Evolutionary conservation across 1,284 basidiomycete species (phyloP), one percentile per base, ranked within the genome.

Genomic region (Naganishia sp.): DNA sequence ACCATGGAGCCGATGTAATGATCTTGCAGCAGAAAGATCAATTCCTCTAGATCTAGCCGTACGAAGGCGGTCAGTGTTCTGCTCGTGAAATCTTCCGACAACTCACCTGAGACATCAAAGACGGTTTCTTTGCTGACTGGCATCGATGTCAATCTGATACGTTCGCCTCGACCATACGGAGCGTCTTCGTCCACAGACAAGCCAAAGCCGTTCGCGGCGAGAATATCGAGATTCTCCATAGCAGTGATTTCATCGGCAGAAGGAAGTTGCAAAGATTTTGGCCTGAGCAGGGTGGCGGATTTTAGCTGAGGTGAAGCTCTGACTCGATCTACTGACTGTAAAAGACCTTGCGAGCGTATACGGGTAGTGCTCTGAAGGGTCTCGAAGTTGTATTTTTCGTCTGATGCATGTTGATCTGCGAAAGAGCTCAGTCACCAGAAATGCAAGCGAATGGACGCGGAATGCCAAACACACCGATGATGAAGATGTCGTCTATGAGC

Each of bases 301-400:
- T 46, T 33, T 15, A 42, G 33, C n/a, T 42, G 46, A 49, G 61
- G 56, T 28, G 18, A 6, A 31, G 42, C n/a, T 15, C 28, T 21
- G 63, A 9, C 31, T n/a, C 10, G 3, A 11, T 36, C 31, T 7
- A 78, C 86, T 67, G 70, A 93, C 90, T 83, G 84, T 73, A 95
- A 86, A 10, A 99, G 82, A 67, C 83, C 86, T 75, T 99, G 95
- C 4, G 89, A 91, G 71, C 90, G 86, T 65, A 99, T 94, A 66
- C 84, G 85, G 3, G 94, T 96, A 31, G 88, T 90, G 68, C 85
- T 84, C 78, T 98, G 95, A 67, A 99, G 79, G 3, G 86, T 90
- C 82, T 99, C 95, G 76, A 98, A 99, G 75, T 98, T 99, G 81
- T 89, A 98, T 82, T 99, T 99, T 80, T 99, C 96, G 78, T 99